Base-by-base conservation (phyloP, 1,284 basidiomycete species). In the Apiotrichum gracile region DNA sequence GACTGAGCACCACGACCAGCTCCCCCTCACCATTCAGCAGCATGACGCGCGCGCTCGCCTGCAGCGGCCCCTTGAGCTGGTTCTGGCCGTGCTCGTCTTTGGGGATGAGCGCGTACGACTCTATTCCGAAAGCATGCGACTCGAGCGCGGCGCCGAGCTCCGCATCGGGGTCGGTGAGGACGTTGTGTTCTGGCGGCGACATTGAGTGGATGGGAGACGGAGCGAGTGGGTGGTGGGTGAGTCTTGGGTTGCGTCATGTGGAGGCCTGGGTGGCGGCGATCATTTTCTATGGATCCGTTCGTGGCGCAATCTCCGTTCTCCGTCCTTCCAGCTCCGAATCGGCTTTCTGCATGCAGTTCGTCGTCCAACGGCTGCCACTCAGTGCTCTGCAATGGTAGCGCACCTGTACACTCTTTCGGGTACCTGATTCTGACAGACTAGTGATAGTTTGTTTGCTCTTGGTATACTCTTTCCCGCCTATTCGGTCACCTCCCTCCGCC, bases 161-260 rank as follows among this genome's bases (percentile, higher is more conserved):
- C 6, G 62, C 34, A 16, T 68, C n/a, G 5, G 70, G 70, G 54
- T 73, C 60, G 24, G 63, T 46, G 22, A 69, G 66, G 53, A 71
- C 61, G 55, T 68, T 69, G 41, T 51, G 26, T 21, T 58, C 42
- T 19, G 57, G 57, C 19, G 54, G 54, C 2, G 54, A 29, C 51
- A 50, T 50, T 16, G 27, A 21, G 13, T 10, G 2, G 34, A 3
- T 49, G 38, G 33, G 12, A 12, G 27, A 29, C 10, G 41, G 39
- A 26, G 4, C 3, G 26, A 19, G 14, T 21, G 7, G 42, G n/a
- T 22, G 26, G 9, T 19, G 26, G 31, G 31, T 29, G 19, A 10
- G 42, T 19, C 2, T 34, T 16, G 26, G 35, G n/a, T 38, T 22
- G 17, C n/a, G 37, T 38, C n/a, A 21, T 38, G 37, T 38, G 17